These are phyloP conservation scores for Canariomyces notabilis DNA, from an alignment of 2,329 filamentous ascomycete species.

Conservation along the genomic window DNA sequence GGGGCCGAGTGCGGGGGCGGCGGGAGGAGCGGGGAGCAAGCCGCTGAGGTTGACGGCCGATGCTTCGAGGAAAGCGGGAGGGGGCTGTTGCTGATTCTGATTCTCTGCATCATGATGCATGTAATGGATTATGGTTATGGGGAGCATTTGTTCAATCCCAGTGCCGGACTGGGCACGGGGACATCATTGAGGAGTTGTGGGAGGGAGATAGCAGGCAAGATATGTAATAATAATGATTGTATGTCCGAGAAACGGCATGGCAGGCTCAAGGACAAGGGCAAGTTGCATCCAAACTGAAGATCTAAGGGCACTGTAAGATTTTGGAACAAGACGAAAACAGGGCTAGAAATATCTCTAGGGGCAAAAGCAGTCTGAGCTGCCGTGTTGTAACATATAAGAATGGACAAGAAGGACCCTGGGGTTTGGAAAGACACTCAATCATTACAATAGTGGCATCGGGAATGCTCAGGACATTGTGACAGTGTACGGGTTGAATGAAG, in stretches of 20 bases:
- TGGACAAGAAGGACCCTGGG: no score
- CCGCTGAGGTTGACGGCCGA: constrained; percentile 41
- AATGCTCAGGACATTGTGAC: no score
- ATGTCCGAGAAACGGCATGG: background rate
- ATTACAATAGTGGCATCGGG: no score
- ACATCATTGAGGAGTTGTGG: background rate
- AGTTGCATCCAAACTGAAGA: no score
- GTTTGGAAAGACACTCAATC: no score
- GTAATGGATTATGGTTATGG: background rate
- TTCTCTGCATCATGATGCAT: background rate
- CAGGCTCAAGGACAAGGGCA: no score
- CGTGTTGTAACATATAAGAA: no score
- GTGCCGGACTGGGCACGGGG: background rate
- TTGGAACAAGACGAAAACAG: no score
- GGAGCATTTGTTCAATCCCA: background rate
- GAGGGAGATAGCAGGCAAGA: background rate
- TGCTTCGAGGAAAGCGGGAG: constrained; percentile 35
- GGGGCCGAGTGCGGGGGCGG: constrained; percentile 51
- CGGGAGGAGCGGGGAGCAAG: constrained; percentile 28
- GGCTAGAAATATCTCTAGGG: no score
- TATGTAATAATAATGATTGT: constrained; percentile 2
- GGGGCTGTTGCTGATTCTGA: constrained; percentile 44
- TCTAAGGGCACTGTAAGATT: no score
- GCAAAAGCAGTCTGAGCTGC: no score
- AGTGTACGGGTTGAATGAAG: no score